phyloP scores from a whole-genome alignment of 768 basidiomycete genomes.

The Mycena epipterygia region DNA sequence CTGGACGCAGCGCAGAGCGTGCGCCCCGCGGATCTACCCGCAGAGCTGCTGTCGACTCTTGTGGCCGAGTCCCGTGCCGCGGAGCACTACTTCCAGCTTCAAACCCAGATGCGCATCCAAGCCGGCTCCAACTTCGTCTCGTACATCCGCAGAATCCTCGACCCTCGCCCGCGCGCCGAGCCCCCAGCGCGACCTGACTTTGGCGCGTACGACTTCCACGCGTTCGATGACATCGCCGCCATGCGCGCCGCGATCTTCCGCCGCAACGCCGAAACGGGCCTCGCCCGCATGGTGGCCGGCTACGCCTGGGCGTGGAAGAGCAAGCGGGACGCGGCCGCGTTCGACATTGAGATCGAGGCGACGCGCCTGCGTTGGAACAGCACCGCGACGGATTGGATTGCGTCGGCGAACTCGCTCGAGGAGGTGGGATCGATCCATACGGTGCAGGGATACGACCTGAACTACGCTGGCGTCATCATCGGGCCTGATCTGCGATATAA shows the following conservation, averaged over 20 bases:
- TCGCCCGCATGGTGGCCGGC: slow-evolving; percentile 29
- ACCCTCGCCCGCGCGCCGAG: slow-evolving; percentile 18
- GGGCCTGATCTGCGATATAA: slow-evolving; percentile 27
- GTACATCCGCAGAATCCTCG: slow-evolving; percentile 28
- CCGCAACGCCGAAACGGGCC: slow-evolving; percentile 22
- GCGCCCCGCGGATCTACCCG: slow-evolving; percentile 28
- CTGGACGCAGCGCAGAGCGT: slow-evolving; percentile 31
- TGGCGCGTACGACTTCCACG: slow-evolving; percentile 24
- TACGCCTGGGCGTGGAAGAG: slow-evolving; percentile 26
- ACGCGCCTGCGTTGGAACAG: slow-evolving; percentile 29
- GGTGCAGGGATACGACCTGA: slow-evolving; percentile 30
- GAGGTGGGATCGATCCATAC: slow-evolving; percentile 29
- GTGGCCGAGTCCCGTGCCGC: slow-evolving; percentile 24
- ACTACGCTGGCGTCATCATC: slow-evolving; percentile 27
- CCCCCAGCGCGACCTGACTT: slow-evolving; percentile 19
- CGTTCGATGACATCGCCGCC: slow-evolving; percentile 24
- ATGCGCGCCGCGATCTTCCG: slow-evolving; percentile 28
- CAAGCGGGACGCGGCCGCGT: slow-evolving; percentile 17
- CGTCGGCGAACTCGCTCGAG: slow-evolving; percentile 25
- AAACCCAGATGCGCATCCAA: slow-evolving; percentile 30
- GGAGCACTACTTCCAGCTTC: slow-evolving; percentile 28
- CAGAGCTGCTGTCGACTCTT: slow-evolving; percentile 20
- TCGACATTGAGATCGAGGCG: slow-evolving; percentile 26
- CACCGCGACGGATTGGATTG: slow-evolving; percentile 28
- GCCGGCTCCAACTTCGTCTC: slow-evolving; percentile 30